Conservation (phyloP, 2,329 filamentous ascomycete genomes). For the Fusarium sp. region DNA sequence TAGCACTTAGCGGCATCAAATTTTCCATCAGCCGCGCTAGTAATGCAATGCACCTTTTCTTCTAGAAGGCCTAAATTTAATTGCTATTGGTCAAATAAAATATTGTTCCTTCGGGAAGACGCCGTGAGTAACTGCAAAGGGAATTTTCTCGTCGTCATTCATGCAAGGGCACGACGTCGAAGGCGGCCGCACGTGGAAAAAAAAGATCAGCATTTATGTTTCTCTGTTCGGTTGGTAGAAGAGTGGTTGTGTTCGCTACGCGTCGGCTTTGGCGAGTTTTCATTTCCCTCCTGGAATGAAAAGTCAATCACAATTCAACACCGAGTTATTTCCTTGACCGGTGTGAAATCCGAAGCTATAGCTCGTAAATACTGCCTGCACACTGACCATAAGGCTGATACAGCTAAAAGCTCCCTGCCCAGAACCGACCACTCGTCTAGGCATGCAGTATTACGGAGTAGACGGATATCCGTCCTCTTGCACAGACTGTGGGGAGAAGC, state of each 20-base stretch:
- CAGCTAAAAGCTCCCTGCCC: not conserved
- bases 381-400: slow-evolving; percentile 10
- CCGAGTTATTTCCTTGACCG: not conserved
- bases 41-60: not conserved
- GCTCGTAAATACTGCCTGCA: not conserved
- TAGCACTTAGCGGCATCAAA: not conserved
- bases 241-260: not conserved
- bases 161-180: slow-evolving; percentile 10
- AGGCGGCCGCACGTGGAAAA: not conserved
- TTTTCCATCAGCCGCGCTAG: slow-evolving; percentile 17
- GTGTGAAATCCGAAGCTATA: not conserved
- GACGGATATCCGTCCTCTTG: not conserved
- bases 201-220: slow-evolving; percentile 1
- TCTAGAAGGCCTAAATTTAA: slow-evolving; percentile 11
- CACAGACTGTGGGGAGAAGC: not conserved
- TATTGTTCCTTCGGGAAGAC: not conserved
- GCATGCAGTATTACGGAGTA: not conserved
- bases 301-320: not conserved
- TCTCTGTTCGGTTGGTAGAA: not conserved
- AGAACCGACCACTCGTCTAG: not conserved
- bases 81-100: not conserved
- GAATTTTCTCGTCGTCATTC: not conserved
- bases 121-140: not conserved
- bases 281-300: not conserved
- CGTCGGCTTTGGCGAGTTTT: not conserved